phyloP scores from a whole-genome alignment of 805 yeast species.

The Grigorovia humatica region DNA sequence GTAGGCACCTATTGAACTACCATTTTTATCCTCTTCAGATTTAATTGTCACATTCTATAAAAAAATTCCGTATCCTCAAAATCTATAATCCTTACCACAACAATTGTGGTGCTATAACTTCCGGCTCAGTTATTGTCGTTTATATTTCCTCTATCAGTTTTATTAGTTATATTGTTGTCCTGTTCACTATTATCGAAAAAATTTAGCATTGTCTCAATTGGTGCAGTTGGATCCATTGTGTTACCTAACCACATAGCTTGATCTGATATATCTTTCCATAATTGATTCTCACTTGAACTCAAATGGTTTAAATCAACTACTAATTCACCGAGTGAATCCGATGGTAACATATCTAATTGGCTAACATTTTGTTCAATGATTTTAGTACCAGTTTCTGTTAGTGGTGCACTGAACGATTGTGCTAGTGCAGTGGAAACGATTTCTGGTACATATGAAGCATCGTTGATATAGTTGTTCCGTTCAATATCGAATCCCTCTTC shows the following conservation, averaged over 20 bases:
- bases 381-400: conserved; percentile 9
- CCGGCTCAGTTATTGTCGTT: background rate
- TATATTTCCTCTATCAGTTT: background rate
- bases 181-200: background rate
- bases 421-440: conserved; percentile 14
- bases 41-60: too few relatives aligned
- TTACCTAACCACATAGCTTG: conserved; percentile 69
- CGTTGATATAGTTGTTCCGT: background rate
- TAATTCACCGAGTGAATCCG: conserved; percentile 28
- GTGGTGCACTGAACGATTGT: conserved; percentile 12
- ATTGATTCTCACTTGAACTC: conserved; percentile 37
- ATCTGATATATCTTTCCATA: conserved; percentile 70
- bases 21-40: too few relatives aligned
- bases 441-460: conserved; percentile 4
- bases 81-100: too few relatives aligned
- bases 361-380: conserved; percentile 22
- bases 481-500: background rate
- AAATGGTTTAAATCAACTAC: conserved; percentile 24
- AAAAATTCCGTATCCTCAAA: too few relatives aligned
- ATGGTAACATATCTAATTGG: conserved; percentile 20
- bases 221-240: conserved; percentile 22
- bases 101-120: background rate
- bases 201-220: conserved; percentile 16
- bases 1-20: too few relatives aligned
- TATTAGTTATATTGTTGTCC: background rate